Evolutionary conservation across 106 monocot genomes (phyloP), one percentile per base, ranked within the genome.

Genomic region (Phalaenopsis aphrodite): DNA sequence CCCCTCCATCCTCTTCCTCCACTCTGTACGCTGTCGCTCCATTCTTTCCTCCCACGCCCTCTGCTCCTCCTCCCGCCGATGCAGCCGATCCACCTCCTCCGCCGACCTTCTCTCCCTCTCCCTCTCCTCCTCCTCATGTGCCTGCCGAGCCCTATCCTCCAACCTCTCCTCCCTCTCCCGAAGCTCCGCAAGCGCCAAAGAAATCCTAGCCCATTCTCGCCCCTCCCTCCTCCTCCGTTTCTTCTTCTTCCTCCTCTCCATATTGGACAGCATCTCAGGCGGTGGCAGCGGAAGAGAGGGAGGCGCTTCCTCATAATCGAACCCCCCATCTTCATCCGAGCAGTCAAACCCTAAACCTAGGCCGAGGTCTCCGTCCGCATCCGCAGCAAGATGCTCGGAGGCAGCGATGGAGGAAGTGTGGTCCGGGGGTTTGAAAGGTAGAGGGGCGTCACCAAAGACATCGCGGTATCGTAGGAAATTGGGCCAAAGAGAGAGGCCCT

Each of bases 381-480:
- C 69, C 24, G 43, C n/a, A 2, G 69, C 38, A 45, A 45, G 74
- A 75, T 7, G 74, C 74, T 75, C 74, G 74, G 37, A 5, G 47
- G 47, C 37, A 5, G 42, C 21, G 8, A 30, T 0, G 49, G 58
- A 21, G 42, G 42, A 37, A 17, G 18, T 55, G 1, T 57, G 47
- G 11, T 16, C 68, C 4, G 45, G 77, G 37, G 75, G 46, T 37
- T 77, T 77, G 56, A 39, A 38, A 16, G 80, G 85, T 21, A 91
- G 86, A 67, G 88, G 83, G 36, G 67, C 72, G 43, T 91, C 91
- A 66, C 91, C 91, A 75, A 91, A 91, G 81, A 88, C 86, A 30
- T 77, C 42, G 30, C 75, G 72, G 85, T 91, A 91, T 47, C 46
- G 86, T 75, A 91, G 84, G 83, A 91, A 91, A 72, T 91, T 91